Evolutionary conservation across 176 grass and related monocot genomes (phyloP).

Genomic region (Musa beccarii): DNA sequence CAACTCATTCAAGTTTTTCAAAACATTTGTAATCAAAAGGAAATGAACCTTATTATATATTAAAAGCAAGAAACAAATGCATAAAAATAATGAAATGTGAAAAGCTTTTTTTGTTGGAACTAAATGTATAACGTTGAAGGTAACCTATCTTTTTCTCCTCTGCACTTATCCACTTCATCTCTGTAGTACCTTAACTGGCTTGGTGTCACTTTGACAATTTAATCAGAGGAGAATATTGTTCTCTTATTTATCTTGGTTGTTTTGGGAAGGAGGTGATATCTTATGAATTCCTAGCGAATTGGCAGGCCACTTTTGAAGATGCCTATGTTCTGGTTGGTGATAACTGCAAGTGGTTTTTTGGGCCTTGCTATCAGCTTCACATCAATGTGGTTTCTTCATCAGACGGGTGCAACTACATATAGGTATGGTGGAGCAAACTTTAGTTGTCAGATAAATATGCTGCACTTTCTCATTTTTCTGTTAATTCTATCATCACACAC

Average conservation of each 20-base stretch:
- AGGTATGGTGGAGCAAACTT: constrained; percentile 28
- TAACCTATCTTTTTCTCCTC: background rate
- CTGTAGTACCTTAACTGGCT: background rate
- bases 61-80: too few species aligned
- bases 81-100: too few species aligned
- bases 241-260: background rate
- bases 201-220: background rate
- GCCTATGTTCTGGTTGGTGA: constrained; percentile 77
- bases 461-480: too few species aligned
- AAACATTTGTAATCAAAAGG: too few species aligned
- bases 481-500: too few species aligned
- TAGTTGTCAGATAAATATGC: too few species aligned
- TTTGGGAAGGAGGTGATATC: background rate
- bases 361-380: constrained; percentile 93
- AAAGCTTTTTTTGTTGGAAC: too few species aligned
- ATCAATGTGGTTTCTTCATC: constrained; percentile 97
- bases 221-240: background rate
- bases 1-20: too few species aligned
- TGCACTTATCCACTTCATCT: background rate
- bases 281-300: constrained; percentile 35
- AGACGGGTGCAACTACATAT: constrained; percentile 86
- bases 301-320: constrained; percentile 68
- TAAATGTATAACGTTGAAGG: too few species aligned
- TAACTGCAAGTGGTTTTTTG: constrained; percentile 71
- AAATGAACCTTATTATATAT: too few species aligned